Percentiles rank a stretch among this genome's conserved stretches.
Conservation (phyloP, 345 rosid genomes). For the Hypericum perforatum region DNA sequence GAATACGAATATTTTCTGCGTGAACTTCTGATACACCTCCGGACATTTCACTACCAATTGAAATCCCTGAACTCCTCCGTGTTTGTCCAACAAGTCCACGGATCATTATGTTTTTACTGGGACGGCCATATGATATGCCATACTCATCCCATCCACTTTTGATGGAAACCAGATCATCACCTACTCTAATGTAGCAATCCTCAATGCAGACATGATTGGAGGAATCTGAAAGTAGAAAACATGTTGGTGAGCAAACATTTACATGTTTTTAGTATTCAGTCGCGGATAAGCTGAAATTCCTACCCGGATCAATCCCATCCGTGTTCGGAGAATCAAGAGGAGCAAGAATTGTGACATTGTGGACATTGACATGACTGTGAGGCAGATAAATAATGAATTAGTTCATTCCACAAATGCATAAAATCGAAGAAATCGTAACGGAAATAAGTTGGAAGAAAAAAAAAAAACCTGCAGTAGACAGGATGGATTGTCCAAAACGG, state of each 20-base stretch:
- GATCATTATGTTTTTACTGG: conserved; percentile 68
- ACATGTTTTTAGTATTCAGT: not conserved
- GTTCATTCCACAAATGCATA: conserved; percentile 25
- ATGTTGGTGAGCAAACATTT: not conserved
- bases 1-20: conserved; percentile 48
- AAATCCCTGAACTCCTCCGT: conserved; percentile 60
- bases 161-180: conserved; percentile 80
- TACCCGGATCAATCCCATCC: conserved; percentile 96
- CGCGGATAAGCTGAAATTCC: conserved; percentile 5
- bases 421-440: not conserved
- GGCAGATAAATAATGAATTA: conserved; percentile 30
- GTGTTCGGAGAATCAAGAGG: conserved; percentile 96
- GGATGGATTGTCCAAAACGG: conserved; percentile 99
- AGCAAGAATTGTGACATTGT: conserved; percentile 80
- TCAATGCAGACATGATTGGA: conserved; percentile 81
- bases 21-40: conserved; percentile 85
- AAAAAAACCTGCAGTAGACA: conserved; percentile 86
- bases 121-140: conserved; percentile 67
- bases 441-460: conserved; percentile 9
- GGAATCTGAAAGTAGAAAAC: conserved; percentile 54
- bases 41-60: conserved; percentile 97
- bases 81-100: conserved; percentile 60
- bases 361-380: conserved; percentile 72
- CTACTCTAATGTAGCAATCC: conserved; percentile 79
- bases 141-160: conserved; percentile 99